Base-by-base conservation (phyloP, 805 yeast genomes). In the Candida piceae region DNA sequence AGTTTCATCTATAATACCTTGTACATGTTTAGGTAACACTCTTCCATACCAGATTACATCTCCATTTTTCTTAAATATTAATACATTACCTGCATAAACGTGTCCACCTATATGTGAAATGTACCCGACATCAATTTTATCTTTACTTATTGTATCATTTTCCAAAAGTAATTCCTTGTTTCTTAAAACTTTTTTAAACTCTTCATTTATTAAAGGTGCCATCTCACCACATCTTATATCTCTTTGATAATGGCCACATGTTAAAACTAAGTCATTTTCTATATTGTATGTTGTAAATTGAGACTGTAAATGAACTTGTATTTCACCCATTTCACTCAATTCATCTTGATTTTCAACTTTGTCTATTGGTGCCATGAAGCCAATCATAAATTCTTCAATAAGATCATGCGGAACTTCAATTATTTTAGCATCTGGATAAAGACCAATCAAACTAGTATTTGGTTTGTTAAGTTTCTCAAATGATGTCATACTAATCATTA, bases 71-170 rank as follows among this genome's bases (percentile, higher is more conserved):
- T 66, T 65, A 44, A 78, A 77, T 34, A 73, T 70, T 2, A 84
- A 62, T 11, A 86, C 76, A 50, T 86, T 86, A 0, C 95, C 95
- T 2, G 96, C 95, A 58, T 76, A 86, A 2, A 71, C 84, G 55
- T 86, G 96, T 0, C 96, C 96, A 1, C 95, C 94, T 28, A 86
- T 66, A 55, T 86, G 96, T 10, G 89, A 79, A 0, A 82, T 65
- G 6, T 73, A 50, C 0, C 86, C 88, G 23, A 80, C 41, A 15
- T 49, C 38, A 7, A 47, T 37, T 7, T 38, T 27, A 4, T 32
- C 29, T n/a, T n/a, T n/a, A n/a, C n/a, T 20, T 20, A 9, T 20
- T 20, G 22, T 20, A 20, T 26, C 35, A 9, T 40, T 22, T 43
- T 37, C 40, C 15, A 33, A 29, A 25, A 61, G 40, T 29, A 74